These are phyloP conservation scores for Skeletonema costatum DNA, from an alignment of 108 stramenopile species.

Conservation along the genomic window DNA sequence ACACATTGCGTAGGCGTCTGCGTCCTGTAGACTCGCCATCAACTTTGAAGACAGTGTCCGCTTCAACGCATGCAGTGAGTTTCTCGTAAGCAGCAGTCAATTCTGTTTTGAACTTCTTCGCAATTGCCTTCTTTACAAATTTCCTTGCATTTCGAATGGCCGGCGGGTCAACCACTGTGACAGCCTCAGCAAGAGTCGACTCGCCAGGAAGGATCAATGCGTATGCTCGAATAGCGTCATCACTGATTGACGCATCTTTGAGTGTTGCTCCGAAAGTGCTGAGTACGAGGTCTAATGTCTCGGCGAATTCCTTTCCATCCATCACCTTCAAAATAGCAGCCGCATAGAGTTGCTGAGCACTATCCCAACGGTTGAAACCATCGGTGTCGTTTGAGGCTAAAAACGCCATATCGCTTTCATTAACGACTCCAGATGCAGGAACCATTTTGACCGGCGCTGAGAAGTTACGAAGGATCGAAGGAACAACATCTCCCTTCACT, in stretches of 20 bases:
- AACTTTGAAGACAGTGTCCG: conserved; percentile 52
- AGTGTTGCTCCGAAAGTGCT: conserved; percentile 70
- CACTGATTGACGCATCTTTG: conserved; percentile 42
- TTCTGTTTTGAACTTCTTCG: conserved; percentile 63
- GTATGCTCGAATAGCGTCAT: conserved; percentile 84
- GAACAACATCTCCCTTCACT: conserved; percentile 47
- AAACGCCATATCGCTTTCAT: conserved; percentile 72
- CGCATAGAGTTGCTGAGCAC: conserved; percentile 72
- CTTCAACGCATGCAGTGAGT: conserved; percentile 59
- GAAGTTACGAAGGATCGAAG: conserved; percentile 71
- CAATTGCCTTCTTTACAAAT: conserved; percentile 66
- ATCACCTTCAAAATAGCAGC: conserved; percentile 66
- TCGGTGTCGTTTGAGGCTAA: conserved; percentile 90
- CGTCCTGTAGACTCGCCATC: conserved; percentile 68
- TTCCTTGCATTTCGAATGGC: conserved; percentile 71
- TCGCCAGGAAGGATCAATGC: conserved; percentile 84
- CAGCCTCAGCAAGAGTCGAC: conserved; percentile 70
- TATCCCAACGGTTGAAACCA: conserved; percentile 94
- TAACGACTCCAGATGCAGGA: conserved; percentile 47
- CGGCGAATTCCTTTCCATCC: conserved; percentile 20
- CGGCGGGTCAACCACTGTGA: conserved; percentile 75
- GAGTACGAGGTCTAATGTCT: conserved; percentile 50
- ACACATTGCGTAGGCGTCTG: conserved; percentile 81
- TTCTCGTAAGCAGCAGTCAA: conserved; percentile 63
- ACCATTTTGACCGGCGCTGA: conserved; percentile 73